Evolutionary conservation across 2,329 filamentous ascomycete genomes (phyloP), one percentile per base, ranked within the genome.

Genomic region (Fusarium sp.): DNA sequence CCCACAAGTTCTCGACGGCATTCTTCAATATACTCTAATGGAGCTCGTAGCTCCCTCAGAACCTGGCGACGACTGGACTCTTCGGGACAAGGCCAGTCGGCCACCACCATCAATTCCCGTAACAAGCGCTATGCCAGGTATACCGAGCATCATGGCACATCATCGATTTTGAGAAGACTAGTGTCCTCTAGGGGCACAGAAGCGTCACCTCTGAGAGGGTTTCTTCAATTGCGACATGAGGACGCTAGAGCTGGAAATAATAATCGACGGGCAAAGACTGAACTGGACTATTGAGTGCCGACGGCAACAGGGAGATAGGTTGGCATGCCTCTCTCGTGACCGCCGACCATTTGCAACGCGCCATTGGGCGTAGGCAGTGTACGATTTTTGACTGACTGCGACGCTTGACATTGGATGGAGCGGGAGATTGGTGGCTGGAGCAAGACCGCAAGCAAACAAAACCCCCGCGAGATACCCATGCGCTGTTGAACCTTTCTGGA

Each of bases 1-100:
- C 25, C 86, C 86, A 54, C 80, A 82, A 52, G 80, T 85, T 37
- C 81, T 83, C 65, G 82, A 84, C 41, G 86, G 85, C 16, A 78
- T 83, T 27, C 73, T 88, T 46, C 82, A 84, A 60, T 88, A 88
- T 73, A 83, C 82, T 14, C 66, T 86, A 56, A 85, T 86, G 83
- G 84, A 86, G 66, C 78, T 86, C 46, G 79, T 84, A 42, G 81
- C 81, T 44, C 78, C 80, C 21, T 79, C 77, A 61, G 80, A 82
- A 48, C 73, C 80, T 3, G 80, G 81, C 38, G 80, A 81, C 61
- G 78, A 83, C 68, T 84, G 82, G 81, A 79, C 79, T 21, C 74
- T 85, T 23, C 78, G 78, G 39, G 79, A 82, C 67, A 81, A 81
- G 62, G 59, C 63, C 57, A 68, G 63, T 51, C 70, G 74, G 55